Conservation (phyloP, 495 filamentous ascomycete species). For the Daldinia childiae region DNA sequence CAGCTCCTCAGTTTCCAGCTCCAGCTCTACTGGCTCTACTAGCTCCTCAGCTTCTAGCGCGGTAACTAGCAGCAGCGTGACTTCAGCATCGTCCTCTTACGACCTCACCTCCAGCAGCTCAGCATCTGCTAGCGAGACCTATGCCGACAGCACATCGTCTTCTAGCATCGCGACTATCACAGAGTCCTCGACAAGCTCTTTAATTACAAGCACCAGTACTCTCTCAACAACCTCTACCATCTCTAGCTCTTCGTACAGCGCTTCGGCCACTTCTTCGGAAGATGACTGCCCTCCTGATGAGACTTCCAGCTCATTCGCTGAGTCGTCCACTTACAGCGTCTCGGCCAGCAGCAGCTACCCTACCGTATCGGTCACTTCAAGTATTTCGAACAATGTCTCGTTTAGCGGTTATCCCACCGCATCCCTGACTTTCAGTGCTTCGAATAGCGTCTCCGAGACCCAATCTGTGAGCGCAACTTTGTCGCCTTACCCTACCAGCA, state of each 20-base stretch:
- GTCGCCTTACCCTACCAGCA: slow-evolving; percentile 40
- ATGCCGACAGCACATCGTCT: slow-evolving; percentile 19
- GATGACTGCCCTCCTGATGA: slow-evolving; percentile 26
- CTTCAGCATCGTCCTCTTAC: slow-evolving; percentile 11
- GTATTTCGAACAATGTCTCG: slow-evolving; percentile 16
- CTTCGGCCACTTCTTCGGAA: slow-evolving; percentile 29
- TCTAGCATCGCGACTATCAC: slow-evolving; percentile 24
- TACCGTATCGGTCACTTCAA: slow-evolving; percentile 25
- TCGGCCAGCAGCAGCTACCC: slow-evolving; percentile 21
- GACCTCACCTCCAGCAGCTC: slow-evolving; percentile 15
- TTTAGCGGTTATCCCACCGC: slow-evolving; percentile 18
- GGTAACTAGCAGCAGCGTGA: background rate
- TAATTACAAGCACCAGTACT: slow-evolving; percentile 31
- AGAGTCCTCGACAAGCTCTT: slow-evolving; percentile 24
- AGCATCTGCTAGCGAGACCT: slow-evolving; percentile 5
- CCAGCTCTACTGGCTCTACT: background rate
- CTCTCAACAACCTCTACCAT: slow-evolving; percentile 23
- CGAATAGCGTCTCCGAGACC: slow-evolving; percentile 1
- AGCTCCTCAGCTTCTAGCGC: slow-evolving; percentile 8
- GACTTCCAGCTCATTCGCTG: slow-evolving; percentile 27
- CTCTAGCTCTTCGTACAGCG: slow-evolving; percentile 31
- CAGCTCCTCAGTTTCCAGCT: slow-evolving; percentile 4
- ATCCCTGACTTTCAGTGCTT: background rate
- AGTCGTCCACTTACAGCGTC: slow-evolving; percentile 26
- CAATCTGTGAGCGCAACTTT: slow-evolving; percentile 24